Evolutionary conservation across 768 basidiomycete genomes (phyloP).

Genomic region (Serendipita indica): DNA sequence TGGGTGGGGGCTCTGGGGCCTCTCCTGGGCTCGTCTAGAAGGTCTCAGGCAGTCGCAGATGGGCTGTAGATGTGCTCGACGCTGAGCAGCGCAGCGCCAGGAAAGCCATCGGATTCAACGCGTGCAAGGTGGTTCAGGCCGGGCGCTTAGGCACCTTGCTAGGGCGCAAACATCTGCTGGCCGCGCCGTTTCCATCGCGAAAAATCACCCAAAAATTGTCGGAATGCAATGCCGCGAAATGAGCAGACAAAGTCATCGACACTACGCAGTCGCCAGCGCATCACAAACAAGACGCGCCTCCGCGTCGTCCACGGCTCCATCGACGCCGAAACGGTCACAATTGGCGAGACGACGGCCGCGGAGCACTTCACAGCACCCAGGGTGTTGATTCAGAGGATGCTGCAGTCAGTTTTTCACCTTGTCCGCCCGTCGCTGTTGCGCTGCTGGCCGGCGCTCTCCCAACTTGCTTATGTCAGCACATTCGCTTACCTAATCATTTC

Average conservation of each 20-base stretch:
- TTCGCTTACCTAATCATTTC: constrained; percentile 30
- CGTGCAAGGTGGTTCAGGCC: not conserved
- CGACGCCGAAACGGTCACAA: constrained; percentile 62
- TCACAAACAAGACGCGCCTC: constrained; percentile 85
- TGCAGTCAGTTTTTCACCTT: constrained; percentile 51
- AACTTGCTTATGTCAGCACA: constrained; percentile 5
- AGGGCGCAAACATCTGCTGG: constrained; percentile 3
- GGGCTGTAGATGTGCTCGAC: not conserved
- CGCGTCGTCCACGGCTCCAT: constrained; percentile 68
- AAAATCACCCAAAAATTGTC: not conserved
- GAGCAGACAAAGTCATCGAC: constrained; percentile 8
- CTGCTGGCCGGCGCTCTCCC: not conserved
- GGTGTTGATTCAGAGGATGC: constrained; percentile 90
- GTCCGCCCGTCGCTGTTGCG: constrained; percentile 11
- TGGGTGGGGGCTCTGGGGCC: not conserved
- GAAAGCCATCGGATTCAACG: not conserved
- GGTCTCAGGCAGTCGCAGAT: not conserved
- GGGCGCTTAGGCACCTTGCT: not conserved
- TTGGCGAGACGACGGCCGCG: constrained; percentile 73
- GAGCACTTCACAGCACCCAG: constrained; percentile 61
- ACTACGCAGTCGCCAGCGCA: constrained; percentile 64
- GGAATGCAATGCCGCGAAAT: constrained; percentile 7
- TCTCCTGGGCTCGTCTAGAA: not conserved
- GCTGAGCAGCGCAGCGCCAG: not conserved
- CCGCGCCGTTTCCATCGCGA: not conserved